Percentiles rank a stretch among this genome's conserved stretches.
phyloP scores from a whole-genome alignment of 257 asterid genomes.

The Craterostigma plantagineum region DNA sequence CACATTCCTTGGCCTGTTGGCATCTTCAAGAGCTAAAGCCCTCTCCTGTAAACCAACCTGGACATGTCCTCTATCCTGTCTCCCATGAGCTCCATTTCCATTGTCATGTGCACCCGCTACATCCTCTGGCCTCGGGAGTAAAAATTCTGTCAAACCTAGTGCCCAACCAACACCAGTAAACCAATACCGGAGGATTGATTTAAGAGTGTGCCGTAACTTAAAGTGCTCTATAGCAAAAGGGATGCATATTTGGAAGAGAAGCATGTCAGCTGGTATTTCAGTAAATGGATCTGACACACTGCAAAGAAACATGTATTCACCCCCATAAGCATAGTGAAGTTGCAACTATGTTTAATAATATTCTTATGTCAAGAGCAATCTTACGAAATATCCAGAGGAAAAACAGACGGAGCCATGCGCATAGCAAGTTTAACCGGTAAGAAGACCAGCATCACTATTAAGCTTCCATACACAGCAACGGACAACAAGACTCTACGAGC shows the following conservation, averaged over 20 bases:
- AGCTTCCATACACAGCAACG: conserved; percentile 89
- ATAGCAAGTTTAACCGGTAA: conserved; percentile 94
- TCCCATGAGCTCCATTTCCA: conserved; percentile 53
- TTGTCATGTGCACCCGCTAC: conserved; percentile 44
- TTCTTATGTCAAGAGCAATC: conserved; percentile 13
- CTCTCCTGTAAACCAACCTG: conserved; percentile 44
- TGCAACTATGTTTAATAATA: background rate
- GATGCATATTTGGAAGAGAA: conserved; percentile 94
- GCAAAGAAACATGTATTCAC: conserved; percentile 13
- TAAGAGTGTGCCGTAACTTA: conserved; percentile 77
- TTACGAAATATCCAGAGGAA: conserved; percentile 95
- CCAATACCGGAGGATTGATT: conserved; percentile 87
- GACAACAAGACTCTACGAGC: conserved; percentile 95
- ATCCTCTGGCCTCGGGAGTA: conserved; percentile 84
- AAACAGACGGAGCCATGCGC: conserved; percentile 75
- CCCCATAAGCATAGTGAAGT: background rate
- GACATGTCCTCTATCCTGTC: conserved; percentile 53
- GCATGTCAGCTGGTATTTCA: conserved; percentile 97
- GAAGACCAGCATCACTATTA: conserved; percentile 93
- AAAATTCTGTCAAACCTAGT: conserved; percentile 73
- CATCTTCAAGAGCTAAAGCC: conserved; percentile 36
- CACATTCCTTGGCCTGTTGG: conserved; percentile 36
- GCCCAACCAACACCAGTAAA: conserved; percentile 96
- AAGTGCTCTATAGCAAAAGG: conserved; percentile 97
- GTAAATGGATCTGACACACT: conserved; percentile 96